phyloP scores from a whole-genome alignment of 2,329 filamentous ascomycete species.

The Alternaria rosae region DNA sequence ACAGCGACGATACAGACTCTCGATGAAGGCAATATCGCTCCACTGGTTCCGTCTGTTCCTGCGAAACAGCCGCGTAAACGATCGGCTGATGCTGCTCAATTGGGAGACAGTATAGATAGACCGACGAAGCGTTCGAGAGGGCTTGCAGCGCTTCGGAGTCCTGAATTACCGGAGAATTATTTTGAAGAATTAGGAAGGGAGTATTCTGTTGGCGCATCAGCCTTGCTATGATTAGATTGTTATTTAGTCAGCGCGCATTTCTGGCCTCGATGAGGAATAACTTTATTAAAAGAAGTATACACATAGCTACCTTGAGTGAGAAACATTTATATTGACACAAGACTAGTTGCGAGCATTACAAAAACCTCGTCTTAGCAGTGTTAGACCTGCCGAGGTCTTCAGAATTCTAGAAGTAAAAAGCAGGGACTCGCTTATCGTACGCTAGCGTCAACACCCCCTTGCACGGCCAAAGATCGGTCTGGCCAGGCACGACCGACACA shows the following conservation, averaged over 20 bases:
- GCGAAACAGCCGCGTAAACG: neutral
- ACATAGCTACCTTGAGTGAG: no score
- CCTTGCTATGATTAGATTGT: neutral
- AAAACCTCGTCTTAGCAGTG: no score
- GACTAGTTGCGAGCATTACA: no score
- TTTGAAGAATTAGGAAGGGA: no score
- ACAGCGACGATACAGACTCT: no score
- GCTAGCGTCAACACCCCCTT: neutral
- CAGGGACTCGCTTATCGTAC: neutral
- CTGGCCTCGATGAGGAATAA: neutral
- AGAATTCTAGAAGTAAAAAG: neutral
- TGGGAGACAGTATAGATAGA: neutral
- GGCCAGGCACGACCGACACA: constrained; percentile 1
- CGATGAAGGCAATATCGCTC: no score
- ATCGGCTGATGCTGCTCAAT: neutral
- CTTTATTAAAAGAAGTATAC: neutral
- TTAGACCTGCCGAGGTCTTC: neutral
- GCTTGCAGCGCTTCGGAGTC: neutral
- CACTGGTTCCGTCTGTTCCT: no score
- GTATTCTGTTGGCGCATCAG: neutral
- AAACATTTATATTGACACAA: no score
- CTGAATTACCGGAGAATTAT: no score
- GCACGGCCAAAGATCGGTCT: neutral
- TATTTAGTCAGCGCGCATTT: neutral
- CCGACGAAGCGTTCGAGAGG: neutral